phyloP scores from a whole-genome alignment of 2,329 filamentous ascomycete genomes.

The Thyridium curvatum region DNA sequence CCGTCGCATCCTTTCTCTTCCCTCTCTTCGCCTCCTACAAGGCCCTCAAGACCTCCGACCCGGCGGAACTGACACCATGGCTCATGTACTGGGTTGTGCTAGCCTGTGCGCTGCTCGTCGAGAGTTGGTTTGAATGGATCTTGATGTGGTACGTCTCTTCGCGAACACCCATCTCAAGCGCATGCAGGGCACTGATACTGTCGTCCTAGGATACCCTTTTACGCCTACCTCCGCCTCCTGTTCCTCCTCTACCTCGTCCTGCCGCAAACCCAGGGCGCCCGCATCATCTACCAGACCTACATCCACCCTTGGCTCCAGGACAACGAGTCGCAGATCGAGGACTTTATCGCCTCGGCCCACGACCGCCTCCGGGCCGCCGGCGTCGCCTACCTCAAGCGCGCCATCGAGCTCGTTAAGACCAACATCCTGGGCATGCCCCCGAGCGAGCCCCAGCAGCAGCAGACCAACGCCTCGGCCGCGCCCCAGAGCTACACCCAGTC shows the following conservation, averaged over 20 bases:
- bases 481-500: constrained; percentile 66
- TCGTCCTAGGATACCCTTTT: constrained; percentile 71
- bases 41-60: constrained; percentile 87
- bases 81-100: constrained; percentile 99
- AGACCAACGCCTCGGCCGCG: constrained; percentile 31
- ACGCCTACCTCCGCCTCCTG: constrained; percentile 80
- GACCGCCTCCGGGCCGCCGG: constrained; percentile 72
- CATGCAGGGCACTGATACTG: too few species aligned
- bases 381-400: constrained; percentile 65
- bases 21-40: constrained; percentile 98
- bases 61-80: constrained; percentile 89
- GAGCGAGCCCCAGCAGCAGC: constrained; percentile 26
- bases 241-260: constrained; percentile 92
- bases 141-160: constrained; percentile 59
- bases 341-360: constrained; percentile 77
- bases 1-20: constrained; percentile 82
- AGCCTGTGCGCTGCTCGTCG: constrained; percentile 71
- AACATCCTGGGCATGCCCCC: constrained; percentile 74
- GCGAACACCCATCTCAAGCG: background rate
- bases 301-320: constrained; percentile 82
- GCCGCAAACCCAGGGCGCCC: constrained; percentile 94
- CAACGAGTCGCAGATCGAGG: constrained; percentile 85
- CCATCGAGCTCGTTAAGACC: constrained; percentile 66
- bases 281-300: constrained; percentile 75
- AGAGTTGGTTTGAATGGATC: constrained; percentile 84